Base-by-base conservation (phyloP, 306 rosid genomes). In the Sindora glabra region DNA sequence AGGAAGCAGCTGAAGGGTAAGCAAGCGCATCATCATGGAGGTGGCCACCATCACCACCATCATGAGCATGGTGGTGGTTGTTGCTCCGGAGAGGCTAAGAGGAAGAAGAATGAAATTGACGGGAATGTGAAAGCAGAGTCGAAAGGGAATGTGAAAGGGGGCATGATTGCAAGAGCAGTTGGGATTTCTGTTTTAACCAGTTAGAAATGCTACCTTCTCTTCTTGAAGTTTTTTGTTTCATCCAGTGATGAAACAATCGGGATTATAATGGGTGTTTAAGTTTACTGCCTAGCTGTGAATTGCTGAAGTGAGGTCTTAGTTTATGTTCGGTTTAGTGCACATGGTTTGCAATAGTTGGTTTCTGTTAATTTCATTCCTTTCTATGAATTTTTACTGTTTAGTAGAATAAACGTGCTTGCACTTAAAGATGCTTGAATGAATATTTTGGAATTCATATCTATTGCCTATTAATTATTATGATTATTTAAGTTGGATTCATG, bases 1-100 rank as follows among this genome's bases (percentile, higher is more conserved):
- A 86, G 99, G 86, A 94, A 94, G 79, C 84, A 89, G 75, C 73
- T 94, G 60, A 94, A 86, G 73, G 99, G 89, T 60, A 92, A 89
- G 83, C 89, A 82, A 58, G 16, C 14, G 6, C 80, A 76, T 62
- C 79, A 65, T 8, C 78, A 78, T 14, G 47, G 53, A 1, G 72
- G 58, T 33, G 46, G 10, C 5, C 77, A 82, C 2, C 76, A 63
- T 2, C 73, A 65, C 0, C 74, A 70, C n/a, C 81, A 75, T 9
- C 85, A 80, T 60, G 74, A 71, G 17, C 90, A 84, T 25, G 94
- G 80, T 0, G 96, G 95, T 14, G 95, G 94, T 0, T 86, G 97
- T 58, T 94, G 97, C 68, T 84, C 94, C 0, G 85, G 84, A 21
- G 90, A 84, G 56, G 71, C 66, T 0, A 78, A 71, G 70, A 58